A percentile compares a stretch with the other conserved stretches of the same genome.
Conservation (phyloP, 805 yeast species). For the Ogataea paraovalis region DNA sequence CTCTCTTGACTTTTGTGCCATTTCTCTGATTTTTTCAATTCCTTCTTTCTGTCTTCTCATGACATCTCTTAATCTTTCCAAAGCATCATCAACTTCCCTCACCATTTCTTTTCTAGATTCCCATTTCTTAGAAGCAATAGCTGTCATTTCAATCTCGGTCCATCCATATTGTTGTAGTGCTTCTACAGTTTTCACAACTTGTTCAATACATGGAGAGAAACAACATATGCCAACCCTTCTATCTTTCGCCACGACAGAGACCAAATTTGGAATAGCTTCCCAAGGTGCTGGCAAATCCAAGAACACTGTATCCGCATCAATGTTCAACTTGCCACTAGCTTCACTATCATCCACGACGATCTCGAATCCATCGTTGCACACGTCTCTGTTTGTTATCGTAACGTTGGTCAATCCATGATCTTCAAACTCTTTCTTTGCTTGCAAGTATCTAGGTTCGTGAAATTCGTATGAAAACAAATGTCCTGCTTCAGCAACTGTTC, state of each 20-base stretch:
- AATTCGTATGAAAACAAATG: slow-evolving; percentile 82
- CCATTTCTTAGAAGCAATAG: slow-evolving; percentile 74
- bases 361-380: slow-evolving; percentile 81
- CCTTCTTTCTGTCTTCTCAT: slow-evolving; percentile 67
- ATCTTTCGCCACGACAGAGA: slow-evolving; percentile 48
- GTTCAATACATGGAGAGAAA: slow-evolving; percentile 97
- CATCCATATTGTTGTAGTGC: slow-evolving; percentile 75
- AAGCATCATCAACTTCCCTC: slow-evolving; percentile 72
- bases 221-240: slow-evolving; percentile 77
- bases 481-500: slow-evolving; percentile 64
- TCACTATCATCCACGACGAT: slow-evolving; percentile 31
- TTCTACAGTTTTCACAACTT: slow-evolving; percentile 81
- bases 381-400: slow-evolving; percentile 85
- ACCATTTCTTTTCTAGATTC: slow-evolving; percentile 90
- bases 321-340: slow-evolving; percentile 20
- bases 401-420: slow-evolving; percentile 63
- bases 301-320: slow-evolving; percentile 74
- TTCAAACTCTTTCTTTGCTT: slow-evolving; percentile 73
- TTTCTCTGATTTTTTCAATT: slow-evolving; percentile 46
- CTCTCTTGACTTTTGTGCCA: slow-evolving; percentile 4
- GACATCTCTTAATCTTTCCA: slow-evolving; percentile 76
- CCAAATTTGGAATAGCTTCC: slow-evolving; percentile 83
- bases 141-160: slow-evolving; percentile 88
- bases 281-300: slow-evolving; percentile 96
- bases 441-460: slow-evolving; percentile 76